Conservation (phyloP, 768 basidiomycete species). For the Daedaleopsis nitida region DNA sequence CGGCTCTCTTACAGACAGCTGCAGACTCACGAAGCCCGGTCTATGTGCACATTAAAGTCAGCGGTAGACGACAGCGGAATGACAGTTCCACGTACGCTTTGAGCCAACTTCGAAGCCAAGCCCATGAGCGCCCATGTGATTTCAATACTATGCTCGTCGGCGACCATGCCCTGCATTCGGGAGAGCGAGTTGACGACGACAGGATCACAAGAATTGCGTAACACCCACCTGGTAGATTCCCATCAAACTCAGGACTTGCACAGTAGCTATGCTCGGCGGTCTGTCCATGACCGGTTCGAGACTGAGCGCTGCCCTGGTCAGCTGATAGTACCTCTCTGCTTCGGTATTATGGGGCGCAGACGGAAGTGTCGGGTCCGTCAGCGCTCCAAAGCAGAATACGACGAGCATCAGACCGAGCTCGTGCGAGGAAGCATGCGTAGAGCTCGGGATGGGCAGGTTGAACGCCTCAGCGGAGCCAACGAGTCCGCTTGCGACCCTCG, state of each 20-base stretch:
- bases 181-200: too few species aligned
- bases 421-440: slow-evolving; percentile 34
- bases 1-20: too few species aligned
- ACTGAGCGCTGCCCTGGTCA: slow-evolving; percentile 65
- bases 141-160: slow-evolving; percentile 62
- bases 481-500: slow-evolving; percentile 38
- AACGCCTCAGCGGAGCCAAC: slow-evolving; percentile 48
- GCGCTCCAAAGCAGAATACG: slow-evolving; percentile 35
- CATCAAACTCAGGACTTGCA: slow-evolving; percentile 67
- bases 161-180: slow-evolving; percentile 54
- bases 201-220: too few species aligned
- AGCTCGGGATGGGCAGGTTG: slow-evolving; percentile 2
- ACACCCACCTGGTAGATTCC: slow-evolving; percentile 48
- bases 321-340: slow-evolving; percentile 48
- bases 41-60: slow-evolving; percentile 48
- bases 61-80: slow-evolving; percentile 58
- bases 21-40: slow-evolving; percentile 45
- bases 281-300: slow-evolving; percentile 70
- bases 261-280: slow-evolving; percentile 69
- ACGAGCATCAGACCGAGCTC: slow-evolving; percentile 36
- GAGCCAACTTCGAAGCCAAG: slow-evolving; percentile 60
- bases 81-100: slow-evolving; percentile 49
- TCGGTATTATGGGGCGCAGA: slow-evolving; percentile 43
- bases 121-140: slow-evolving; percentile 46
- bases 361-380: slow-evolving; percentile 32